These are phyloP conservation scores for Neofusicoccum umdonicola DNA, from an alignment of 2,329 filamentous ascomycete genomes.

Conservation along the genomic window DNA sequence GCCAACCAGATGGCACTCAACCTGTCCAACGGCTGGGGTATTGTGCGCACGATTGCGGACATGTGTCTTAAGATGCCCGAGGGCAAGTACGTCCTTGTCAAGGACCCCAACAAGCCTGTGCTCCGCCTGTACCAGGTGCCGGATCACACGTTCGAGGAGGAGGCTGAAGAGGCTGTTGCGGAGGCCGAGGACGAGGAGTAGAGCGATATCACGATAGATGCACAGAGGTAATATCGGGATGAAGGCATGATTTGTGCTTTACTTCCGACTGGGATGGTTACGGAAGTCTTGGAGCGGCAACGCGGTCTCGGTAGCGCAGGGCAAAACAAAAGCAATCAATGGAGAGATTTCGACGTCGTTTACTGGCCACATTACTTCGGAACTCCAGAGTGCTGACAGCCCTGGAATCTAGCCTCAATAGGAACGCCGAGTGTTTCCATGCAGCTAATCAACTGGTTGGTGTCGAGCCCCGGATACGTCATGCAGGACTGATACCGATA, in stretches of 20 bases:
- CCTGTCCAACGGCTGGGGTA: constrained; percentile 96
- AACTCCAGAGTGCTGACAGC: neutral
- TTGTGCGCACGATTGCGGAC: constrained; percentile 95
- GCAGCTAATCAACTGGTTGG: constrained; percentile 2
- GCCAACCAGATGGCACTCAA: constrained; percentile 97
- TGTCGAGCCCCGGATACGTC: neutral
- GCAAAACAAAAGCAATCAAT: constrained; percentile 16
- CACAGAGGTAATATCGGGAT: neutral
- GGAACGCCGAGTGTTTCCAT: neutral
- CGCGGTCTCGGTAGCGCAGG: neutral
- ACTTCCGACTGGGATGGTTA: constrained; percentile 16
- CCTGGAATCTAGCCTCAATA: neutral
- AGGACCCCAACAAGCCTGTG: constrained; percentile 96
- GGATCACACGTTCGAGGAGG: constrained; percentile 83
- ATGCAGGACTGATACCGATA: constrained; percentile 6
- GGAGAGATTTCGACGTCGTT: neutral
- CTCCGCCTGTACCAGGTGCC: constrained; percentile 92
- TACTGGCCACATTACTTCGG: too few relatives aligned
- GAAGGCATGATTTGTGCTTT: constrained; percentile 1
- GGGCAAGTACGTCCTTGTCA: constrained; percentile 75
- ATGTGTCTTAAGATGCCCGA: constrained; percentile 79
- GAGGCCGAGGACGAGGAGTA: constrained; percentile 58
- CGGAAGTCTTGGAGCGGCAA: neutral
- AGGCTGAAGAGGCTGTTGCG: constrained; percentile 65
- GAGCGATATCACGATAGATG: neutral